Evolutionary conservation across 495 filamentous ascomycete genomes (phyloP).

Genomic region (Penicillium daleae): DNA sequence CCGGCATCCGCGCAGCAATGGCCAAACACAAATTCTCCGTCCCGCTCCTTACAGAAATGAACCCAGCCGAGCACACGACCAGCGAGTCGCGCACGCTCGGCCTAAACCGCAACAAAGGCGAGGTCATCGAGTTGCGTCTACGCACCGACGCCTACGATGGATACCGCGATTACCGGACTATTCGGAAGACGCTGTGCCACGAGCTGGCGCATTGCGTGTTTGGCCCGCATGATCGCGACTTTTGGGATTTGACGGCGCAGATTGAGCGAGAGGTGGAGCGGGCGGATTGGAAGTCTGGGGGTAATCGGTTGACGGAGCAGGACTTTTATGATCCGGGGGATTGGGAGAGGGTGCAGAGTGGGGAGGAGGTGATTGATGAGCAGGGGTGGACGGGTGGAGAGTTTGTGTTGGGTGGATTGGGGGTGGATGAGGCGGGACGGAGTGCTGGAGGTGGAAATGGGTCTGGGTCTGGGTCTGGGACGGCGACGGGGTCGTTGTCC

Average conservation of each 20-base stretch:
- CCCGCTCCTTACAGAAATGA: conserved; percentile 92
- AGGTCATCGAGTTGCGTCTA: conserved; percentile 88
- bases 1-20: conserved; percentile 86
- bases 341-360: conserved; percentile 46
- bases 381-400: conserved; percentile 87
- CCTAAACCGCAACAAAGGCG: conserved; percentile 83
- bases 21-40: conserved; percentile 81
- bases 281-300: conserved; percentile 74
- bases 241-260: conserved; percentile 83
- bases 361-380: conserved; percentile 68
- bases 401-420: conserved; percentile 74
- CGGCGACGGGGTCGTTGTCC: conserved; percentile 35
- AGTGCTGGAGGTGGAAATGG: conserved; percentile 21
- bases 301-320: conserved; percentile 62
- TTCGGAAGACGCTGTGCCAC: conserved; percentile 90
- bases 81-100: conserved; percentile 81
- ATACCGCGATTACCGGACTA: conserved; percentile 86
- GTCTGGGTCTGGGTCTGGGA: conserved; percentile 19
- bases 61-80: conserved; percentile 81
- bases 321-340: conserved; percentile 74
- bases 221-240: conserved; percentile 78
- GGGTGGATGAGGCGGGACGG: conserved; percentile 29
- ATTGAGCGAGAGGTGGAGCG: conserved; percentile 86
- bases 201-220: conserved; percentile 93
- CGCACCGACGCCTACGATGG: conserved; percentile 94